phyloP scores from a whole-genome alignment of 176 grass and related monocot genomes.

The Oryza rufipogon region DNA sequence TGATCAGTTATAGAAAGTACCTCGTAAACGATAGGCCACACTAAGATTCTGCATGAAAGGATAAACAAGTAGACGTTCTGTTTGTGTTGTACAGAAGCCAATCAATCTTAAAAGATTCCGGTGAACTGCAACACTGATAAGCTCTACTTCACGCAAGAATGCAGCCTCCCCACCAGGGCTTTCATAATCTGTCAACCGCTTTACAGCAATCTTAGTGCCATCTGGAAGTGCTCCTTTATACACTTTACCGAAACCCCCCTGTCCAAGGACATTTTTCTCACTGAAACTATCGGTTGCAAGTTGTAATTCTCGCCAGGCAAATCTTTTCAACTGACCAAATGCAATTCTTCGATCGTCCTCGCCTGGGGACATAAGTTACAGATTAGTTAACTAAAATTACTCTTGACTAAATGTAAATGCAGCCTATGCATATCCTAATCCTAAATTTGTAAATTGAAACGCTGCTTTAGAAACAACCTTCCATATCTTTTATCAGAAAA shows the following conservation, averaged over 20 bases:
- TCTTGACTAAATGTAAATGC: conserved; percentile 24
- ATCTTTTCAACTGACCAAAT: conserved; percentile 97
- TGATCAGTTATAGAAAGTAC: conserved; percentile 47
- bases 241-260: conserved; percentile 98
- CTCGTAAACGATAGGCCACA: conserved; percentile 94
- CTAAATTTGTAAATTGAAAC: conserved; percentile 6
- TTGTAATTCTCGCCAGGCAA: conserved; percentile 91
- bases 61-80: conserved; percentile 94
- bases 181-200: conserved; percentile 90
- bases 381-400: background rate
- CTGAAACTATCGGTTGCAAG: conserved; percentile 82
- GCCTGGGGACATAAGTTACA: conserved; percentile 55
- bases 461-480: conserved; percentile 5
- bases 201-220: conserved; percentile 96
- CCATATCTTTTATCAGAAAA: background rate
- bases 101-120: conserved; percentile 94
- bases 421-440: background rate
- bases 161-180: conserved; percentile 94
- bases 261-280: conserved; percentile 97
- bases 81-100: conserved; percentile 95
- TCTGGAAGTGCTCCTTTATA: conserved; percentile 96
- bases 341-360: conserved; percentile 94
- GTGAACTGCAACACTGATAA: conserved; percentile 98
- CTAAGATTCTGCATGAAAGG: conserved; percentile 99
- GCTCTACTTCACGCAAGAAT: conserved; percentile 94